Base-by-base conservation (phyloP, 495 filamentous ascomycete species). In the Mytilinidion resinicola region DNA sequence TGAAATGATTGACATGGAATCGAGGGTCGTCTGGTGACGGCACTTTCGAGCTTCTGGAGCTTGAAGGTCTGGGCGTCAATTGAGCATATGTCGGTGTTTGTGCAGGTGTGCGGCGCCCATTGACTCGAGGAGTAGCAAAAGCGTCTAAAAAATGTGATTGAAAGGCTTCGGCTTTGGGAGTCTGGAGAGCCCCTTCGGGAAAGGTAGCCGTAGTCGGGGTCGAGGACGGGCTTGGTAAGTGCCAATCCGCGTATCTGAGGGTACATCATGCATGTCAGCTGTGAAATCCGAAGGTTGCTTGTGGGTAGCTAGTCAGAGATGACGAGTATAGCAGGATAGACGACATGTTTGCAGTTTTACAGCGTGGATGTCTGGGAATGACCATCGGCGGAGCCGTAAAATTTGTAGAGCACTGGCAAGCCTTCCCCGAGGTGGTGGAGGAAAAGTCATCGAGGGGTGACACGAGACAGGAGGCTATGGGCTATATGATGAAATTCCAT, bases 1-100 rank as follows among this genome's bases (percentile, higher is more conserved):
- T 79, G 61, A 79, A 73, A 68, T 81, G 80, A 64, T 81, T 82
- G 59, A 75, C 77, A 80, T 82, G 80, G 59, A 70, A 70, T 55
- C 59, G 54, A 8, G 68, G 68, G 48, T 70, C 68, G 44, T 68
- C 61, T 9, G 63, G 66, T 2, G 36, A 64, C 9, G 37, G 58
- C 14, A 52, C 41, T 11, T 51, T 59, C 33, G 58, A 61, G 37
- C 54, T 62, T 25, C 62, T 61, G n/a, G 69, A 68, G 20, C 34
- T 61, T 10, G 63, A 63, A 11, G 61, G 63, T 51, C 59, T 52
- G 15, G 66, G 58, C 0, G 69, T 71, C 35, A 65, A 63, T 4
- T 57, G 49, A 20, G 52, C 15, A 47, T 68, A 64, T 15, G 64
- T 50, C 20, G 66, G 69, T 15, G 67, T 65, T 43, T 71, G 70